Evolutionary conservation across 352 stramenopile species (phyloP).

Genomic region (Pythium aristosporum): DNA sequence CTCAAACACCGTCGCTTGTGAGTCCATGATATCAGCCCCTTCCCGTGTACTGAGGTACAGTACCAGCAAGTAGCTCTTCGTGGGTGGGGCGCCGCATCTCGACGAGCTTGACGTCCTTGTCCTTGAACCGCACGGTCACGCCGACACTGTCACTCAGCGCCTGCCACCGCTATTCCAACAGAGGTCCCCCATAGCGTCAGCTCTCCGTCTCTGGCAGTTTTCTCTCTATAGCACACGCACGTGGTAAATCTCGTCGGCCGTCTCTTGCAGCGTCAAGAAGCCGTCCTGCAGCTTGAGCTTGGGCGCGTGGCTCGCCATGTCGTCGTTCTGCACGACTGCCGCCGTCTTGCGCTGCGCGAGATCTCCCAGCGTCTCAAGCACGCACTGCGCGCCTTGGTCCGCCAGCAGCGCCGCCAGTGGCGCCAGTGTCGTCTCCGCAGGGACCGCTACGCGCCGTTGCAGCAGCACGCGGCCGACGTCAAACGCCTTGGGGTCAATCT

Average conservation of each 20-base stretch:
- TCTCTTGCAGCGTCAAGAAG: slow-evolving; percentile 50
- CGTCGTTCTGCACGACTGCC: slow-evolving; percentile 57
- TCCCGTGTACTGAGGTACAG: no score
- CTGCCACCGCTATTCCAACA: slow-evolving; percentile 57
- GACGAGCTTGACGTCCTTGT: slow-evolving; percentile 70
- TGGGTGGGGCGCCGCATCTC: slow-evolving; percentile 45
- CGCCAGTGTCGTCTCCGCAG: slow-evolving; percentile 42
- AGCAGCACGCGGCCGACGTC: slow-evolving; percentile 79
- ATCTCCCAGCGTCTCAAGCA: slow-evolving; percentile 64
- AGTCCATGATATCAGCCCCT: no score
- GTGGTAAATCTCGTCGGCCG: slow-evolving; percentile 53
- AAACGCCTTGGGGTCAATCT: slow-evolving; percentile 83
- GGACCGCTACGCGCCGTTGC: slow-evolving; percentile 48
- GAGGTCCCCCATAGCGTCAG: not conserved
- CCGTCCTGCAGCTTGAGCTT: slow-evolving; percentile 70
- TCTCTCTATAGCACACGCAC: slow-evolving; percentile 28
- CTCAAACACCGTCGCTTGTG: no score
- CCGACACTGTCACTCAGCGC: slow-evolving; percentile 75
- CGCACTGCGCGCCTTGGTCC: slow-evolving; percentile 52
- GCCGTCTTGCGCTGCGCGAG: slow-evolving; percentile 46
- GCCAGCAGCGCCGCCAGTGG: slow-evolving; percentile 42
- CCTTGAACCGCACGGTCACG: slow-evolving; percentile 59
- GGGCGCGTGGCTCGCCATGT: slow-evolving; percentile 51
- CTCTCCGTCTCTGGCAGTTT: not conserved
- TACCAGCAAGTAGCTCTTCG: slow-evolving; percentile 32